Evolutionary conservation across 169 alveolate species (phyloP), one percentile per base, ranked within the genome.

Genomic region (Besnoitia besnoiti): DNA sequence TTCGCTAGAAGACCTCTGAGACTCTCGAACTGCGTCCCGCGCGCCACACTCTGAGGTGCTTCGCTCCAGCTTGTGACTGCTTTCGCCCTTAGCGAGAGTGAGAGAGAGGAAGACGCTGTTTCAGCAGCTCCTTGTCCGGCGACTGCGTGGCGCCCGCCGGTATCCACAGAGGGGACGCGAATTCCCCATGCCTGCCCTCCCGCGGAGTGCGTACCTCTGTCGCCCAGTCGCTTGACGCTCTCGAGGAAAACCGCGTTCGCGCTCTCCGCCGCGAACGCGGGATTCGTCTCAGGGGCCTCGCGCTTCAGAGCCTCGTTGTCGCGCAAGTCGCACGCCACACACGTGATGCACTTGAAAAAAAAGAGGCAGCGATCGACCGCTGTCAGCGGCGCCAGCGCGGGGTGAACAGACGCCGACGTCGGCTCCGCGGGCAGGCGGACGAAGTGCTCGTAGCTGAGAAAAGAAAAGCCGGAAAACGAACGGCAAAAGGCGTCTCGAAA

Each of bases 281-380:
- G 94, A n/a, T 92, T 85, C 27, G 94, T 82, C 14, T 92, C 92
- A 27, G 50, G 77, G 21, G 33, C 67, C 37, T 55, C 94, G 24
- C 90, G 44, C 37, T 61, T 87, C 35, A 40, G 51, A 14, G 91
- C 85, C 55, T 51, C 50, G 82, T 92, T 85, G 42, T 92, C 92
- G 47, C 92, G 24, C 91, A 92, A 50, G 92, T 92, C 94, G 59
- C 94, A 92, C 0, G 91, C 91, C 2, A 92, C 85, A 40, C 90
- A 55, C 46, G 85, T 92, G 40, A 92, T 62, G 39, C 92, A 85
- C n/a, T 92, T 92, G 39, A 92, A 50, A 47, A 61, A 92, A 40
- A 92, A 92, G 50, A 88, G 55, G 59, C 94, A 92, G 2, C 85
- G 91, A 35, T 92, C 92, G 7, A 88, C 92, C 76, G 76, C 91